These are phyloP conservation scores for Pythium phragmiticola DNA, from an alignment of 352 stramenopile species.

Conservation along the genomic window DNA sequence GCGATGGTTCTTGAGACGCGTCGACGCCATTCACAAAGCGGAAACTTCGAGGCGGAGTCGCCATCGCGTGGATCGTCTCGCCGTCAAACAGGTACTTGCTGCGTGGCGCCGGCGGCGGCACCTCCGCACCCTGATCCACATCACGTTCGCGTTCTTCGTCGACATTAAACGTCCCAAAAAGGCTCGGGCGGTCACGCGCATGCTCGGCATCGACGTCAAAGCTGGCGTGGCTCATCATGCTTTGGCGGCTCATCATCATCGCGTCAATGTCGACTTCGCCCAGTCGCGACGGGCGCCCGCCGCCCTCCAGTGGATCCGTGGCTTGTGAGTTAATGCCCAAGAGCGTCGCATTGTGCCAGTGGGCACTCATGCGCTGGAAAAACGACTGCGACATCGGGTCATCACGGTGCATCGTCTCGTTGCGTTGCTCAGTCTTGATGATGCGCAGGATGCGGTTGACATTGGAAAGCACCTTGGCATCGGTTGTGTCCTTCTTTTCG, in stretches of 20 bases:
- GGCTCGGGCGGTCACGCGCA: conserved; percentile 28
- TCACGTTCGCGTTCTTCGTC: conserved; percentile 11
- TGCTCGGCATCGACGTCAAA: conserved; percentile 66
- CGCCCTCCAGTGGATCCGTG: not conserved
- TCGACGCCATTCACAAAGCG: conserved; percentile 36
- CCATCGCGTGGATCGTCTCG: conserved; percentile 50
- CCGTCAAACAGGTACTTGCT: conserved; percentile 66
- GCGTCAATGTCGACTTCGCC: conserved; percentile 24
- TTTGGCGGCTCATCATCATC: conserved; percentile 22
- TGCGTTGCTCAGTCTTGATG: conserved; percentile 54
- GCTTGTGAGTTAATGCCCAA: conserved; percentile 32
- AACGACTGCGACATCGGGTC: conserved; percentile 54
- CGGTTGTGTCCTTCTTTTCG: conserved; percentile 27
- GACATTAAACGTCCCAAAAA: conserved; percentile 47
- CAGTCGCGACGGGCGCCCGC: not conserved
- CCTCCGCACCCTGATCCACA: conserved; percentile 9
- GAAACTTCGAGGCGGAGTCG: conserved; percentile 57
- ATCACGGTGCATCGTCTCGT: conserved; percentile 29
- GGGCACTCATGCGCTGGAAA: conserved; percentile 49
- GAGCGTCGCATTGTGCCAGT: conserved; percentile 75
- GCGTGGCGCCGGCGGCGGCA: conserved; percentile 35
- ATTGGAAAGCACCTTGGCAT: conserved; percentile 61
- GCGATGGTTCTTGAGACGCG: conserved; percentile 29
- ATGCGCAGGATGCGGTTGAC: conserved; percentile 76
- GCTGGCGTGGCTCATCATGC: conserved; percentile 24